Conservation (phyloP, 192 early-diverging fungal species). For the Geosiphon pyriformis region DNA sequence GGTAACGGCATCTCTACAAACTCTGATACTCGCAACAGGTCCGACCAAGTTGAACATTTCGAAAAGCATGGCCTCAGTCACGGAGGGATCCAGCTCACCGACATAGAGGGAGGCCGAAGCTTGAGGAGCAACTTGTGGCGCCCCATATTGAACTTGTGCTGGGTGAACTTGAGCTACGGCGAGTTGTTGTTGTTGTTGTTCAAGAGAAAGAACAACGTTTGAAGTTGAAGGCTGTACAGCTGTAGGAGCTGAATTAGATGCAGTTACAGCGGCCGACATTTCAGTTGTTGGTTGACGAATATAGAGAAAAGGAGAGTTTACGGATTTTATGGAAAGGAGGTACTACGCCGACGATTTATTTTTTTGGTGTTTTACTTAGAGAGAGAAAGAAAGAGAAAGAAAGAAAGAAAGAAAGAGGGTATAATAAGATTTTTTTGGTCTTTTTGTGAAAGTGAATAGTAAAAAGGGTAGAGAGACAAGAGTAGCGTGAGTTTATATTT, state of each 20-base stretch:
- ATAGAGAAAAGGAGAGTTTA: no score
- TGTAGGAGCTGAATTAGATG: slow-evolving; percentile 33
- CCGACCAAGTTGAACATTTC: slow-evolving; percentile 96
- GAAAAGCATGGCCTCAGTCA: slow-evolving; percentile 95
- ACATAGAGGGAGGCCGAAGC: slow-evolving; percentile 86
- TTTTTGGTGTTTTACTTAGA: no score
- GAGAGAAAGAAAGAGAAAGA: no score
- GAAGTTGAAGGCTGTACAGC: slow-evolving; percentile 33
- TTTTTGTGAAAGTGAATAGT: no score
- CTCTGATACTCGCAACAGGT: slow-evolving; percentile 94
- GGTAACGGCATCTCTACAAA: slow-evolving; percentile 96
- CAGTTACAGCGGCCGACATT: slow-evolving; percentile 35
- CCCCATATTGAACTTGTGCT: slow-evolving; percentile 41
- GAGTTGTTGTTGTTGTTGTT: slow-evolving; percentile 48
- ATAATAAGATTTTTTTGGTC: no score
- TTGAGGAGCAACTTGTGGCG: slow-evolving; percentile 41
- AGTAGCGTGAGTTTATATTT: no score
- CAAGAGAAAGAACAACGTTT: slow-evolving; percentile 39
- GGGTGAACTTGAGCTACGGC: slow-evolving; percentile 42
- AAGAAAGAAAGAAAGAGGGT: no score
- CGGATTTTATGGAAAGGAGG: no score
- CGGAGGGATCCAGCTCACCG: slow-evolving; percentile 92
- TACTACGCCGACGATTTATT: no score
- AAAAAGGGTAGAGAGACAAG: no score
- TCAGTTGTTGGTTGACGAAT: no score